Conservation (phyloP, 1,284 basidiomycete species). For the Ceratobasidium sp. region DNA sequence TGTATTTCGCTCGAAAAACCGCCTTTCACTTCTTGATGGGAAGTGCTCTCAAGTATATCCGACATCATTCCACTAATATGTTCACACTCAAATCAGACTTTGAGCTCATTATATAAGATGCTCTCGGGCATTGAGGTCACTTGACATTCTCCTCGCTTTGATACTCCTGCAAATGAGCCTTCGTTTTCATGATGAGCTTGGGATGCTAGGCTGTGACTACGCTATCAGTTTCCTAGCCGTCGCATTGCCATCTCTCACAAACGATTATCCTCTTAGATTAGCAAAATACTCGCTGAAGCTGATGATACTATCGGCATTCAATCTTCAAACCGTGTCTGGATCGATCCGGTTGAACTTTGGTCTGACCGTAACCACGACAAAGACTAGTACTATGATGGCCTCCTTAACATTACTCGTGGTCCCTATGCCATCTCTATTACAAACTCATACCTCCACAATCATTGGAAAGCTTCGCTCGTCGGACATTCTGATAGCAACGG, state of each 20-base stretch:
- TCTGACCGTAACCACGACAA: slow-evolving; percentile 44
- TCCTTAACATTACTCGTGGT: slow-evolving; percentile 45
- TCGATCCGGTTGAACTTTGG: slow-evolving; percentile 50
- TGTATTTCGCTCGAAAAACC: no score
- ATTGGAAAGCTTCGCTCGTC: slow-evolving; percentile 46
- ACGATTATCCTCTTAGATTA: background rate
- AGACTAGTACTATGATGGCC: slow-evolving; percentile 46
- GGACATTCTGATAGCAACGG: slow-evolving; percentile 44
- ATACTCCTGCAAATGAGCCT: no score
- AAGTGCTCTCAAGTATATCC: no score
- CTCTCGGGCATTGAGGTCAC: no score
- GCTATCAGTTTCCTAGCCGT: no score
- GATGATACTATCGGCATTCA: slow-evolving; percentile 43
- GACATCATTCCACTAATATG: no score
- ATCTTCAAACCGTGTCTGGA: slow-evolving; percentile 36
- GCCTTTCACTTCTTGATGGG: no score
- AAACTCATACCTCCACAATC: slow-evolving; percentile 43
- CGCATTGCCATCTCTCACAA: background rate
- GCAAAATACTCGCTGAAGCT: slow-evolving; percentile 38
- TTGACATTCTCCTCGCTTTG: no score
- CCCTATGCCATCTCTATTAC: slow-evolving; percentile 24
- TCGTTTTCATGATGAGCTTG: no score
- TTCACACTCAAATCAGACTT: no score
- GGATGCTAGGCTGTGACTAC: no score
- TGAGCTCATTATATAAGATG: no score